Conservation (phyloP, 2,329 filamentous ascomycete species). For the Chrysosporium keratinophilum region DNA sequence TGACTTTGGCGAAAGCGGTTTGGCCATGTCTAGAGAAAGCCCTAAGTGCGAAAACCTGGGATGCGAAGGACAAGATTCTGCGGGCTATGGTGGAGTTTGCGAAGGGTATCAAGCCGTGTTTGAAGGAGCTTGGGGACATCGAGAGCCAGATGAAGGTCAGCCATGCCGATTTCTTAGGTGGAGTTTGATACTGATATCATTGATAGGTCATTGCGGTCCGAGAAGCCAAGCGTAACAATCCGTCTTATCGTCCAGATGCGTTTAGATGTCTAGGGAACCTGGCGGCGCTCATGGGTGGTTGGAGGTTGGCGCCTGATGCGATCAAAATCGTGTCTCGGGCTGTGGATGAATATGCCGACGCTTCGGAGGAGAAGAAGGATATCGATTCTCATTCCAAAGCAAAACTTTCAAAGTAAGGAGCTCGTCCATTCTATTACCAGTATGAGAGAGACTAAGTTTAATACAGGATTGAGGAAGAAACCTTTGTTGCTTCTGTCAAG, state of each 20-base stretch:
- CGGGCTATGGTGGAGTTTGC: conserved; percentile 70
- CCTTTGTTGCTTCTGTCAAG: conserved; percentile 31
- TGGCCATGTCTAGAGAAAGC: conserved; percentile 81
- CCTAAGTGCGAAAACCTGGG: conserved; percentile 79
- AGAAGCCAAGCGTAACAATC: conserved; percentile 86
- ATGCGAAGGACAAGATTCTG: conserved; percentile 78
- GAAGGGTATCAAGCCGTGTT: conserved; percentile 50
- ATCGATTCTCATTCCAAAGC: conserved; percentile 43
- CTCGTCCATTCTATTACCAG: not conserved
- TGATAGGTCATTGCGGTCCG: conserved; percentile 56
- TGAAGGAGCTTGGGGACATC: conserved; percentile 48
- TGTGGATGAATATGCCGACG: conserved; percentile 45
- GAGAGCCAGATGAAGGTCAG: conserved; percentile 58
- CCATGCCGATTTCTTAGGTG: not conserved
- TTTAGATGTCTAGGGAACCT: conserved; percentile 63
- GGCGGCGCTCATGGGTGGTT: conserved; percentile 54
- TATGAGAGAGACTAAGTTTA: not conserved
- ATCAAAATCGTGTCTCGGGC: conserved; percentile 53
- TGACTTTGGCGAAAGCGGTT: conserved; percentile 32
- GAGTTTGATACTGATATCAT: conserved; percentile 16
- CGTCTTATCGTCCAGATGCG: conserved; percentile 67
- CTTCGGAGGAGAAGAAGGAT: conserved; percentile 56
- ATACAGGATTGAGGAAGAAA: conserved; percentile 25
- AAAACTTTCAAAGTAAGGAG: conserved; percentile 29
- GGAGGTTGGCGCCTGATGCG: conserved; percentile 60